Conservation (phyloP, 1,284 basidiomycete genomes). For the Pholiota adiposa region DNA sequence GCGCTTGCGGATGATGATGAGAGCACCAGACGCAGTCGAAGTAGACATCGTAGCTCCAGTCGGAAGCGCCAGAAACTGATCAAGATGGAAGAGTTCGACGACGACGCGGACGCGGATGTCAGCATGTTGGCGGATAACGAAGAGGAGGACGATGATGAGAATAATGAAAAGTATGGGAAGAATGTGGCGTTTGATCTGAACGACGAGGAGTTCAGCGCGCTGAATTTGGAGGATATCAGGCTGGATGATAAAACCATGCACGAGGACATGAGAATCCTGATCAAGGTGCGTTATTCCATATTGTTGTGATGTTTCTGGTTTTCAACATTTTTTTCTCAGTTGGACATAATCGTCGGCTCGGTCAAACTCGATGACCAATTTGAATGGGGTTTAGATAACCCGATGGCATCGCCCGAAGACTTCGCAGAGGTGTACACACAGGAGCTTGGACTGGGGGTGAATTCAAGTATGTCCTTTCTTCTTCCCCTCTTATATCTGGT, state of each 20-base stretch:
- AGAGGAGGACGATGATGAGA: constrained; percentile 6
- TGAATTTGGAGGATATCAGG: constrained; percentile 55
- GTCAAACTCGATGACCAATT: constrained; percentile 97
- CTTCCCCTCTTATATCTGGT: background rate
- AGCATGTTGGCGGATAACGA: constrained; percentile 9
- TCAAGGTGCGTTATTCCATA: constrained; percentile 72
- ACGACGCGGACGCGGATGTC: constrained; percentile 9
- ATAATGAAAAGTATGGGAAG: constrained; percentile 24
- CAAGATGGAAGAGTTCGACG: constrained; percentile 8
- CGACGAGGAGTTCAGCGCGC: constrained; percentile 43
- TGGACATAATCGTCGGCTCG: constrained; percentile 95
- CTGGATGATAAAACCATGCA: constrained; percentile 61
- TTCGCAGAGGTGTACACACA: constrained; percentile 89
- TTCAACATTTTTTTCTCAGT: constrained; percentile 44
- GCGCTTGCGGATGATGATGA: constrained; percentile 31
- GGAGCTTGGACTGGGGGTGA: constrained; percentile 94
- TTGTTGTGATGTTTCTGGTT: constrained; percentile 2
- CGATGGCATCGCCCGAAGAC: constrained; percentile 83
- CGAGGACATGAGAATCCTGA: constrained; percentile 88
- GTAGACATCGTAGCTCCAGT: constrained; percentile 29
- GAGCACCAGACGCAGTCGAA: constrained; percentile 31
- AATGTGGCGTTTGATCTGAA: constrained; percentile 34
- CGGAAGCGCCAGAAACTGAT: constrained; percentile 23
- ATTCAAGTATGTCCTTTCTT: constrained; percentile 66
- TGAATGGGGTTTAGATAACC: constrained; percentile 94